A percentile compares a stretch with the other conserved stretches of the same genome.
Conservation (phyloP, 345 rosid species). For the Sonneratia alba region DNA sequence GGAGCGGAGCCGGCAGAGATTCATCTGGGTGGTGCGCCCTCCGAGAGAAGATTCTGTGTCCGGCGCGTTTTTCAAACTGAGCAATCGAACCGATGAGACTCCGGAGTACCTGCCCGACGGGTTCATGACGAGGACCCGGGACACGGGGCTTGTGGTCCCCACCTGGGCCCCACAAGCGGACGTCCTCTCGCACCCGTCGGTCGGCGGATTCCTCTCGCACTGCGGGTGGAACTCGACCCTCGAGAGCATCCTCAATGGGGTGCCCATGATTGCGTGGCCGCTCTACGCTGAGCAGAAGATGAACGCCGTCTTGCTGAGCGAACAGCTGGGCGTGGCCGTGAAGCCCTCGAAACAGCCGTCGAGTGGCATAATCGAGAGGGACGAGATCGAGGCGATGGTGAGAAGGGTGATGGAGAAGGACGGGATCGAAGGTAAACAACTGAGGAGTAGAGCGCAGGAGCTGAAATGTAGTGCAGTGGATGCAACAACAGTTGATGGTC, state of each 20-base stretch:
- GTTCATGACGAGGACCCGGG: slow-evolving; percentile 29
- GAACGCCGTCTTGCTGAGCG: slow-evolving; percentile 45
- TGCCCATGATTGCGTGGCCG: slow-evolving; percentile 67
- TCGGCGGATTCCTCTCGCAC: slow-evolving; percentile 65
- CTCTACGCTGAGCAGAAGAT: slow-evolving; percentile 56
- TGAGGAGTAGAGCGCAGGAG: slow-evolving; percentile 23
- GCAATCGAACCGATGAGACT: slow-evolving; percentile 1
- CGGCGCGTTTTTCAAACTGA: slow-evolving; percentile 10
- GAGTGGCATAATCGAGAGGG: slow-evolving; percentile 22
- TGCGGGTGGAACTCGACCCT: slow-evolving; percentile 63
- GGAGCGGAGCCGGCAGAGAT: slow-evolving; percentile 30
- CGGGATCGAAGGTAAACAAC: slow-evolving; percentile 13
- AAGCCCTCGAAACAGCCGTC: slow-evolving; percentile 16
- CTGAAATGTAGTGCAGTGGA: slow-evolving; percentile 14
- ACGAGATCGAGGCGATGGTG: slow-evolving; percentile 33
- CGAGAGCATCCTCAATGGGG: slow-evolving; percentile 52
- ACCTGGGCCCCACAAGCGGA: slow-evolving; percentile 58
- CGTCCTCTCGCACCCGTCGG: slow-evolving; percentile 43
- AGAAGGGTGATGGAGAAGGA: slow-evolving; percentile 25
- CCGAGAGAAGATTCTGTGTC: slow-evolving; percentile 8
- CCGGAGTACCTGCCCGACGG: slow-evolving; percentile 41
- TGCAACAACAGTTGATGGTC: slow-evolving; percentile 29
- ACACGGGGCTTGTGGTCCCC: slow-evolving; percentile 32
- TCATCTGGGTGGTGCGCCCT: slow-evolving; percentile 37
- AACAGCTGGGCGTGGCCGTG: slow-evolving; percentile 38